Conservation (phyloP, 305 asterid genomes). For the Nicotiana rustica region DNA sequence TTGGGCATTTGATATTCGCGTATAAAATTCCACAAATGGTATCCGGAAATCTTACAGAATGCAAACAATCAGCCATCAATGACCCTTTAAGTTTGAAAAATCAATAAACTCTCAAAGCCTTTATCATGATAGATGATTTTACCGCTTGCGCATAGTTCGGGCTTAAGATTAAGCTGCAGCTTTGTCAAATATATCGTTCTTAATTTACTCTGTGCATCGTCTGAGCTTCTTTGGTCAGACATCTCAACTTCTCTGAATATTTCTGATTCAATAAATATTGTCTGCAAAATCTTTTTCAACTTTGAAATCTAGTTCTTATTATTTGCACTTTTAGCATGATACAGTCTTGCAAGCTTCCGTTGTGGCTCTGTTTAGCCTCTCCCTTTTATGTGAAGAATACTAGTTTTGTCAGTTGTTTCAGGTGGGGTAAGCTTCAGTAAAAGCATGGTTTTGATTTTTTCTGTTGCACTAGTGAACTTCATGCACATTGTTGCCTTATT, state of each 20-base stretch:
- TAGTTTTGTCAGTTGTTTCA: too few species aligned
- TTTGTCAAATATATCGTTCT: not conserved
- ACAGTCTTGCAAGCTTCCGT: not conserved
- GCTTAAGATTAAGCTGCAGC: not conserved
- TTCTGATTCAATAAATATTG: not conserved
- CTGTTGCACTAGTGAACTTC: too few species aligned
- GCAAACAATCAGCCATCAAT: not conserved
- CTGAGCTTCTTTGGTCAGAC: not conserved
- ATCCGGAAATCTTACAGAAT: not conserved
- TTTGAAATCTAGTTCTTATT: not conserved
- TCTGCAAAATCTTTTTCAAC: not conserved
- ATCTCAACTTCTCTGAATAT: not conserved
- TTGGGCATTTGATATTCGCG: not conserved
- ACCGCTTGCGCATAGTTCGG: not conserved
- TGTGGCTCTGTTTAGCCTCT: not conserved
- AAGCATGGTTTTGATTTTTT: too few species aligned
- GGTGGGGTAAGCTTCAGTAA: too few species aligned
- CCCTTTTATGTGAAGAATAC: not conserved
- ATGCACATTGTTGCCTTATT: too few species aligned
- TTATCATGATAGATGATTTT: not conserved
- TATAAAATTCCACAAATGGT: not conserved
- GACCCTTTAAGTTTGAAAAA: not conserved
- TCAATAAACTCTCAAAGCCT: not conserved
- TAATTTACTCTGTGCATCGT: not conserved
- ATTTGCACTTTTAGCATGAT: not conserved